Conservation (phyloP, 257 asterid species). For the Solanum medicagineum region DNA sequence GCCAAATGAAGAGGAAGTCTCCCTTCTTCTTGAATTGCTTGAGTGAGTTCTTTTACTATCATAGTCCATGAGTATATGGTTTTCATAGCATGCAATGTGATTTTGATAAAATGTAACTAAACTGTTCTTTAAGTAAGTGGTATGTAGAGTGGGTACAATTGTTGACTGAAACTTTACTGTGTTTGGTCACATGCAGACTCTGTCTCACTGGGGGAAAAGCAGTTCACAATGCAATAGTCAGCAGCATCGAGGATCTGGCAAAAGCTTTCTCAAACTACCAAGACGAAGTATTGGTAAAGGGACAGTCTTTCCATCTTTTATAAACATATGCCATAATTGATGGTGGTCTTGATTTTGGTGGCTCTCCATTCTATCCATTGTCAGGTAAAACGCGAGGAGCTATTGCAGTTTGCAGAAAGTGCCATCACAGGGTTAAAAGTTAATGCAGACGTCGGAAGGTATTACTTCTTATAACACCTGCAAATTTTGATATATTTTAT, state of each 20-base stretch:
- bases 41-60: conserved; percentile 36
- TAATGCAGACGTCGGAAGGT: conserved; percentile 86
- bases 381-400: conserved; percentile 92
- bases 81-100: background rate
- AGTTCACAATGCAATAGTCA: conserved; percentile 84
- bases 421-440: conserved; percentile 92
- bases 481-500: background rate
- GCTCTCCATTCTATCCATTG: background rate
- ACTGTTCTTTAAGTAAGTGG: background rate
- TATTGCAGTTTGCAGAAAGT: conserved; percentile 93
- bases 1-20: conserved; percentile 88
- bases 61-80: background rate
- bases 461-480: background rate
- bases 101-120: background rate
- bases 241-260: conserved; percentile 94
- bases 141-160: background rate
- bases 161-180: background rate
- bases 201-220: conserved; percentile 93
- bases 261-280: conserved; percentile 73
- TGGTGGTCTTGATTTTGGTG: background rate
- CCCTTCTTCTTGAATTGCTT: conserved; percentile 77
- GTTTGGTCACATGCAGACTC: conserved; percentile 35
- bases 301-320: background rate
- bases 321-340: background rate
- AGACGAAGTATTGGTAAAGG: conserved; percentile 85